phyloP scores from a whole-genome alignment of 805 yeast species.

The Ascoidea rubescens region DNA sequence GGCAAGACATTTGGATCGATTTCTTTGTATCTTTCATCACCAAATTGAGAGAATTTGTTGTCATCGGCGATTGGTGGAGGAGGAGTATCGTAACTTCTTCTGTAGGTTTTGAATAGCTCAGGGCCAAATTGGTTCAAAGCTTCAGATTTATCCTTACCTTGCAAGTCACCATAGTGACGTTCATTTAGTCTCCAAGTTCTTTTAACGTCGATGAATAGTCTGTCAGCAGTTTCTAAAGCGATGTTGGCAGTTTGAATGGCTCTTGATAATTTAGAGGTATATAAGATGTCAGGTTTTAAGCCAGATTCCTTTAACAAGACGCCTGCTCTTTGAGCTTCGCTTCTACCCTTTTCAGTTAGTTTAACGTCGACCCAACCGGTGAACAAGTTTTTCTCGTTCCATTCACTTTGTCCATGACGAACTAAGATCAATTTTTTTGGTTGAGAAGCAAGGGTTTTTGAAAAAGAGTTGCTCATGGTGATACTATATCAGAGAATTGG shows the following conservation, averaged over 20 bases:
- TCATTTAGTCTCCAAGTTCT: conserved; percentile 97
- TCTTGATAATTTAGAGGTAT: conserved; percentile 60
- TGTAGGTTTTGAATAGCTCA: conserved; percentile 91
- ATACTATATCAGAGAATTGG: too few species aligned
- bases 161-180: conserved; percentile 97
- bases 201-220: conserved; percentile 55
- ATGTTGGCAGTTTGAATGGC: conserved; percentile 65
- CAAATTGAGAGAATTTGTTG: conserved; percentile 72
- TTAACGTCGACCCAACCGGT: conserved; percentile 81
- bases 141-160: conserved; percentile 96
- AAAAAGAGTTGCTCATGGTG: too few species aligned
- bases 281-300: conserved; percentile 41
- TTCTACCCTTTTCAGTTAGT: conserved; percentile 50
- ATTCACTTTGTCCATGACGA: conserved; percentile 98
- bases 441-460: background rate
- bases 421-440: conserved; percentile 64
- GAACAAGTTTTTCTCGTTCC: conserved; percentile 63
- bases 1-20: conserved; percentile 82
- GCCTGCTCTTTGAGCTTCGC: conserved; percentile 58
- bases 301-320: conserved; percentile 35
- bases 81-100: conserved; percentile 95
- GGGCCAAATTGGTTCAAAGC: conserved; percentile 78
- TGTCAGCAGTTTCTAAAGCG: conserved; percentile 41
- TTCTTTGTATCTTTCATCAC: conserved; percentile 74
- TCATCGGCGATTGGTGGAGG: conserved; percentile 78